Conservation (phyloP, 225 moss, liverwort and hornwort genomes). For the Ulota crispa region DNA sequence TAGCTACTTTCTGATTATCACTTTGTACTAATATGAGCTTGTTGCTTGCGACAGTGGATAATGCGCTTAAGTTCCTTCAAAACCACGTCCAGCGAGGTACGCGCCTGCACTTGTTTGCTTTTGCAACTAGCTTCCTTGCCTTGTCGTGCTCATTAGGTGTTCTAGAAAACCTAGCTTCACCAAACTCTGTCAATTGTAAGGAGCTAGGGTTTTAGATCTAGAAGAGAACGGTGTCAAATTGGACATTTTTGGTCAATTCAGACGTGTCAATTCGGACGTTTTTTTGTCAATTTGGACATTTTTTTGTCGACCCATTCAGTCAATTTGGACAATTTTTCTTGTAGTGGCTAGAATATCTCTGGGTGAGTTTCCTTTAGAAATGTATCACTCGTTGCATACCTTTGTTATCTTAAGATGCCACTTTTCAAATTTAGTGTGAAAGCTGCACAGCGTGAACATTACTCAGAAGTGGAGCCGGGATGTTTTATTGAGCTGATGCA, state of each 20-base stretch:
- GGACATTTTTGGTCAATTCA: too few species aligned
- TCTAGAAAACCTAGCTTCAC: not conserved
- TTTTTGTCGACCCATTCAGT: too few species aligned
- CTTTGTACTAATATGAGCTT: slow-evolving; percentile 12
- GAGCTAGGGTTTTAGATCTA: not conserved
- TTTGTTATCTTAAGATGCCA: too few species aligned
- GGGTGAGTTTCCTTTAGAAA: not conserved
- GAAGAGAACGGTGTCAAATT: too few species aligned
- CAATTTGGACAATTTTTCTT: too few species aligned
- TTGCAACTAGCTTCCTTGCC: not conserved
- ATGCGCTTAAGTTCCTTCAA: slow-evolving; percentile 48
- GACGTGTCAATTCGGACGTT: too few species aligned
- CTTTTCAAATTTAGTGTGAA: too few species aligned
- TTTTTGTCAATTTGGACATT: too few species aligned
- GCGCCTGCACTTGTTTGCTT: not conserved
- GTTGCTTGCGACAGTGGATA: slow-evolving; percentile 45
- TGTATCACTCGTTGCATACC: too few species aligned
- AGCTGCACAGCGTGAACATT: too few species aligned
- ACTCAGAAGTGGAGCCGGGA: too few species aligned
- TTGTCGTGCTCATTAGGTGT: not conserved
- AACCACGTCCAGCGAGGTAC: slow-evolving; percentile 49
- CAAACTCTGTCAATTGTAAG: not conserved
- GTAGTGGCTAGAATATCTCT: not conserved
- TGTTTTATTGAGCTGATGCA: too few species aligned
- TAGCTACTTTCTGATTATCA: not conserved